Evolutionary conservation across 2,329 filamentous ascomycete species (phyloP).

Genomic region (Diaporthe citrichinensis): DNA sequence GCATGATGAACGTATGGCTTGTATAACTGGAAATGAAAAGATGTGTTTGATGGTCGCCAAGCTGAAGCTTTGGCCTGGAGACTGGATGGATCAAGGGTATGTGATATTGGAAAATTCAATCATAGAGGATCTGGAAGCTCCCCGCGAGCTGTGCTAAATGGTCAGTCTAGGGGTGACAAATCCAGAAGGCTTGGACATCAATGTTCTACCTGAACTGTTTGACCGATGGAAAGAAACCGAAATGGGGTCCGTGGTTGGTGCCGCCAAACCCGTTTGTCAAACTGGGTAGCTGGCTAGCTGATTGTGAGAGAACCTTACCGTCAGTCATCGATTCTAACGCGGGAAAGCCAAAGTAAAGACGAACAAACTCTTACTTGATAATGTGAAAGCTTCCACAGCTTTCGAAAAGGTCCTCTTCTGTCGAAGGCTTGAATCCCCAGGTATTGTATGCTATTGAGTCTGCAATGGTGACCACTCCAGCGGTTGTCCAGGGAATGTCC

Average conservation of each 20-base stretch:
- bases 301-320: no score
- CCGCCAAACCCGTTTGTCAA: background rate
- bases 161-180: background rate
- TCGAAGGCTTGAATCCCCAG: no score
- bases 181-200: rapidly evolving
- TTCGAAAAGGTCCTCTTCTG: background rate
- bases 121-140: background rate
- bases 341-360: background rate
- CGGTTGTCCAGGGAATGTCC: background rate
- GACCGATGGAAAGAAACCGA: background rate
- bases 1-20: background rate
- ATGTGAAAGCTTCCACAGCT: background rate
- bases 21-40: no score
- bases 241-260: background rate
- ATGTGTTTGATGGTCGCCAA: background rate
- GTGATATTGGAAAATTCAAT: no score
- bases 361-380: background rate
- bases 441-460: background rate
- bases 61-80: background rate
- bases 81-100: no score
- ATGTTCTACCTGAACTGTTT: no score
- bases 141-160: background rate
- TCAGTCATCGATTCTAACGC: background rate
- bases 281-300: background rate
- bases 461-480: background rate